Conservation (phyloP, 1,284 basidiomycete species). For the Sanghuangporus baumii region DNA sequence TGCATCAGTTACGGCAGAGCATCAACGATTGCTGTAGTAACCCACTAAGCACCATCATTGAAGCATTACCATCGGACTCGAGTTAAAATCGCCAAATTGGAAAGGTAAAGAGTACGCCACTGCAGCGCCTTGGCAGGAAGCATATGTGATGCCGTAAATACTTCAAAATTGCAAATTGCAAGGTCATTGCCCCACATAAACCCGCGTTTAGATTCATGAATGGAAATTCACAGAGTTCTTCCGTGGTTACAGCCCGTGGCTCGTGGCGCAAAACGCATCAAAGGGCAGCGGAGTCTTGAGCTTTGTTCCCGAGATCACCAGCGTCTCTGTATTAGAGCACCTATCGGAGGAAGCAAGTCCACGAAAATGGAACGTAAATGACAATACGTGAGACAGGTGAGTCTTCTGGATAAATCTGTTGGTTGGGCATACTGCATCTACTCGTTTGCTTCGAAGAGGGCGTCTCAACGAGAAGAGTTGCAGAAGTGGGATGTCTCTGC, state of each 20-base stretch:
- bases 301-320: constrained; percentile 6
- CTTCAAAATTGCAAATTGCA: too few species aligned
- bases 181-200: too few species aligned
- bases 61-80: background rate
- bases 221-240: background rate
- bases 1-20: background rate
- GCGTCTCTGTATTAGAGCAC: background rate
- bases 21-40: background rate
- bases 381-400: background rate
- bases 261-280: background rate
- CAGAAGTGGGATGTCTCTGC: background rate
- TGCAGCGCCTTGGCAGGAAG: background rate
- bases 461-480: too few species aligned
- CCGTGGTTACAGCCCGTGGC: background rate
- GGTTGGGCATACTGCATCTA: too few species aligned
- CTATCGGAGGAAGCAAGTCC: background rate
- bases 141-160: too few species aligned
- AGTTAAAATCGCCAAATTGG: background rate
- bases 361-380: background rate
- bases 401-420: background rate
- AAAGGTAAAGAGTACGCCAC: background rate
- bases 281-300: background rate
- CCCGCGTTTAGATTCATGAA: background rate
- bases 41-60: background rate
- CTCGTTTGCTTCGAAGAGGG: too few species aligned